These are phyloP conservation scores for Sordariomycetes sp. DNA, from an alignment of 2,329 filamentous ascomycete genomes.

Conservation along the genomic window DNA sequence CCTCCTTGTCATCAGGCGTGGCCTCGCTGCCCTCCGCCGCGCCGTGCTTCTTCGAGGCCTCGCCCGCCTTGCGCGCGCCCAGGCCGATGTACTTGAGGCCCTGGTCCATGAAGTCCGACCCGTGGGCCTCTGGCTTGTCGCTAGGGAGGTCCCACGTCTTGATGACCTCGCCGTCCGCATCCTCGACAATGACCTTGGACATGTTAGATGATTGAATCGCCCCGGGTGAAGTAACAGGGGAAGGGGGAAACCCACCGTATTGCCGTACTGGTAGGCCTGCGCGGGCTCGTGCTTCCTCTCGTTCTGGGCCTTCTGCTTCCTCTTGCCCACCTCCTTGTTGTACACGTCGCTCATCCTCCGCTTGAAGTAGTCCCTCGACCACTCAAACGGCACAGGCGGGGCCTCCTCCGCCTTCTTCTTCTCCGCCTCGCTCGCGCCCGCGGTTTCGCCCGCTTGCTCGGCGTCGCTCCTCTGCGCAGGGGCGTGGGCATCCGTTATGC, in stretches of 20 bases:
- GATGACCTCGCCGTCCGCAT: constrained; percentile 76
- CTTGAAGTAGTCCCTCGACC: constrained; percentile 30
- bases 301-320: constrained; percentile 47
- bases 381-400: constrained; percentile 8
- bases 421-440: constrained; percentile 9
- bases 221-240: neutral
- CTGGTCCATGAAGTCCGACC: constrained; percentile 26
- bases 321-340: constrained; percentile 49
- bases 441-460: constrained; percentile 59
- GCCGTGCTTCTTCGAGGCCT: constrained; percentile 3
- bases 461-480: constrained; percentile 59
- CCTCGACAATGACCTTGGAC: constrained; percentile 68
- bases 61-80: constrained; percentile 10
- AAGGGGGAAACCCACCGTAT: constrained; percentile 43
- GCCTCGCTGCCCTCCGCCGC: neutral
- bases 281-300: constrained; percentile 57
- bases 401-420: constrained; percentile 12
- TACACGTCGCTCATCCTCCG: constrained; percentile 40
- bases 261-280: constrained; percentile 77
- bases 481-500: constrained; percentile 40
- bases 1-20: constrained; percentile 29
- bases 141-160: constrained; percentile 70
- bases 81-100: constrained; percentile 46
- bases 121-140: constrained; percentile 29
- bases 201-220: constrained; percentile 15